Conservation (phyloP, 768 basidiomycete genomes). For the Suillus alpinus region DNA sequence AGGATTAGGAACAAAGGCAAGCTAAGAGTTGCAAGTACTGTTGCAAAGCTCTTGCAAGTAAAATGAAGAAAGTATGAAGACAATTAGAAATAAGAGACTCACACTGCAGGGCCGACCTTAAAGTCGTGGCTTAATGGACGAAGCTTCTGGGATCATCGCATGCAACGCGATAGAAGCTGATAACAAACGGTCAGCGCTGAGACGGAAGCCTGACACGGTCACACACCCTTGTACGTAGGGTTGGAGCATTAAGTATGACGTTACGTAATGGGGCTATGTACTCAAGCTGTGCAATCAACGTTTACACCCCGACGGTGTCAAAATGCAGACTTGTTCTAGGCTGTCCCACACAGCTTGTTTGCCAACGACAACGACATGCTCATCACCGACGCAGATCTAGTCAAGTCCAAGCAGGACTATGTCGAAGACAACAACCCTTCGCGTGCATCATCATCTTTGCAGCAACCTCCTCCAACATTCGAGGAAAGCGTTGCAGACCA, state of each 20-base stretch:
- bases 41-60: background rate
- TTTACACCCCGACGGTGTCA: background rate
- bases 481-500: slow-evolving; percentile 25
- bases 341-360: background rate
- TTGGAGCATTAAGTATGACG: background rate
- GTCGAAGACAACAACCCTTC: background rate
- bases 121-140: background rate
- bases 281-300: background rate
- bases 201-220: too few relatives aligned
- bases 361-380: background rate
- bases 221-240: slow-evolving; percentile 1
- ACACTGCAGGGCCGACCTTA: background rate
- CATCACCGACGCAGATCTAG: background rate
- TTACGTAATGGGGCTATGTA: background rate
- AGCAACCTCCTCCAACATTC: slow-evolving; percentile 23
- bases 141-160: slow-evolving; percentile 1
- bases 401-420: background rate
- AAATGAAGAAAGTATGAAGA: slow-evolving; percentile 2
- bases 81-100: background rate
- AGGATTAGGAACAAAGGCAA: background rate
- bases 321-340: background rate
- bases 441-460: background rate
- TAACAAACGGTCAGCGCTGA: background rate
- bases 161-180: background rate
- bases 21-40: background rate